A percentile compares a stretch with the other conserved stretches of the same genome.
Evolutionary conservation across 352 stramenopile species (phyloP).

Genomic region (Ophiocytium majus): DNA sequence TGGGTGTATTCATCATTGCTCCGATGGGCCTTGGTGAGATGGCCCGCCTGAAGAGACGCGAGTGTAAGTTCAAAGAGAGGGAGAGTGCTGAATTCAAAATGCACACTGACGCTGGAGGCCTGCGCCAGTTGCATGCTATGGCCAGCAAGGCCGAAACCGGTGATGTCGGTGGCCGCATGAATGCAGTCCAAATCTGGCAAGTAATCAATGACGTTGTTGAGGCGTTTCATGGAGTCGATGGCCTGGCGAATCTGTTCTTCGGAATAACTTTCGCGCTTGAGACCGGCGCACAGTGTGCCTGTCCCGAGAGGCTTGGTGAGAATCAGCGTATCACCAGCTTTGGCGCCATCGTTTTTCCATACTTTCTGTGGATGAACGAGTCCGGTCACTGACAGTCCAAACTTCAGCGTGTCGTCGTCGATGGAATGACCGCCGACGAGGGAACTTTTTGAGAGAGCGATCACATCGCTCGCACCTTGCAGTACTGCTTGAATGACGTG

Average conservation of each 20-base stretch:
- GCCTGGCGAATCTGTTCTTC: background rate
- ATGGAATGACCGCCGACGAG: slow-evolving; percentile 22
- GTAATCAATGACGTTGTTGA: slow-evolving; percentile 13
- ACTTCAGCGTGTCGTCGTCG: slow-evolving; percentile 8
- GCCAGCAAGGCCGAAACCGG: slow-evolving; percentile 55
- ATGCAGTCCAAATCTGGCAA: slow-evolving; percentile 27
- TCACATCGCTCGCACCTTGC: background rate
- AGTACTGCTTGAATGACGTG: slow-evolving; percentile 13
- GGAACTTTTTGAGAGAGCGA: background rate
- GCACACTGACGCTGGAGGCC: background rate
- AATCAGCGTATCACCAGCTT: slow-evolving; percentile 59
- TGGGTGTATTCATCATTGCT: slow-evolving; percentile 10
- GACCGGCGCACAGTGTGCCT: slow-evolving; percentile 64
- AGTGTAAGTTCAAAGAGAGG: background rate
- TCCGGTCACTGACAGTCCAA: slow-evolving; percentile 27
- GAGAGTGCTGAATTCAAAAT: background rate
- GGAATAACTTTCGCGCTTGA: slow-evolving; percentile 66
- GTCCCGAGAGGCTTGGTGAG: slow-evolving; percentile 66
- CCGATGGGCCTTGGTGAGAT: background rate
- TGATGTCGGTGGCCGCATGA: slow-evolving; percentile 53
- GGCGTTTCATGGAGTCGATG: slow-evolving; percentile 1
- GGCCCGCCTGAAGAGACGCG: background rate
- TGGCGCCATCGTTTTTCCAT: slow-evolving; percentile 47
- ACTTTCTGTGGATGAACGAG: background rate
- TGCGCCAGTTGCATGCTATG: slow-evolving; percentile 23